Evolutionary conservation across 2,329 filamentous ascomycete species (phyloP), one percentile per base, ranked within the genome.

Genomic region (Xylaria sp.): DNA sequence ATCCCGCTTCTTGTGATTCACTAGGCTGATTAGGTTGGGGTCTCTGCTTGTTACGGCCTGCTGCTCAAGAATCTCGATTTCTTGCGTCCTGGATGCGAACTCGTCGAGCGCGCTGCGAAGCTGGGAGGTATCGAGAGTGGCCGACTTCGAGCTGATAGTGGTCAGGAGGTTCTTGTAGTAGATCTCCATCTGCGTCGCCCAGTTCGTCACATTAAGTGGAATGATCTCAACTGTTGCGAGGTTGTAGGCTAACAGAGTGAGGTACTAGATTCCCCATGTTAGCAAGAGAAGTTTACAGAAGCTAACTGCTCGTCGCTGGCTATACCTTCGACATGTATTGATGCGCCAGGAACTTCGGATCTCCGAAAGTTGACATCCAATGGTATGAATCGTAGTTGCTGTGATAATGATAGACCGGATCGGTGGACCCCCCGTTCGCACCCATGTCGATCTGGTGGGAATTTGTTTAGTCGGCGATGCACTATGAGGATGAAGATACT

Each of bases 291-390:
- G 27, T 45, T 11, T 34, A 19, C 3, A 45, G 32, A 39, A 50
- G 24, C 12, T 0, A 59, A 21, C 56, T 9, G 24, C 5, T 19
- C 1, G 24, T 32, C 14, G 27, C 17, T 9, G 2, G 9, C 3
- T 59, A 84, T 56, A 90, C 77, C 74, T 87, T 88, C 0, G 88
- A 83, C 67, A 86, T 82, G 0, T 89, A 82, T 7, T 84, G 78
- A 69, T 92, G 90, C 48, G 89, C 86, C n/a, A 86, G 82, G 59
- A 87, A 89, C 0, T 82, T 84, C 0, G 85, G 85, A 72, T 97
- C 93, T 3, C 93, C 93, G 72, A 89, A 93, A 2, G 83, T 90
- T 14, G 90, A 85, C 92, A 96, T 96, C 93, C 93, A 97, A 74
- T 90, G 83, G 76, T 92, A 94, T 39, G 87, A 92, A 76, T 97